Conservation (phyloP, 352 stramenopile species). For the Globisporangium middletonii region DNA sequence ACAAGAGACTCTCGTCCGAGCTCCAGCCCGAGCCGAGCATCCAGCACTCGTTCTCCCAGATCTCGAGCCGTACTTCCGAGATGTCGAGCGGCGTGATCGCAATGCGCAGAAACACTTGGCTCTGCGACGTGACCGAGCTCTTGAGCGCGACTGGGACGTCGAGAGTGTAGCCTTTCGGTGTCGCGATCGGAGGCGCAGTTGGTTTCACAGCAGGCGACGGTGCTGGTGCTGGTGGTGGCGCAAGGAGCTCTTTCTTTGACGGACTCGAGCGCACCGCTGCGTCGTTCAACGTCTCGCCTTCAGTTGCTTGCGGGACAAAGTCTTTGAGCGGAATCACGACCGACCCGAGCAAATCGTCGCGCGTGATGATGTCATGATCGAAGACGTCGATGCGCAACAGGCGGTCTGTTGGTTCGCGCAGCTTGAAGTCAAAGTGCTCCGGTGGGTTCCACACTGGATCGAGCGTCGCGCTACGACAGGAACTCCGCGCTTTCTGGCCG, state of each 20-base stretch:
- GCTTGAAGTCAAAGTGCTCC: constrained; percentile 31
- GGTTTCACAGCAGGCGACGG: too few relatives aligned
- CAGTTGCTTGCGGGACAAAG: constrained; percentile 6
- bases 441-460: constrained; percentile 24
- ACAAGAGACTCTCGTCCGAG: constrained; percentile 8
- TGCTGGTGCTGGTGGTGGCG: not conserved
- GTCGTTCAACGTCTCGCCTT: not conserved
- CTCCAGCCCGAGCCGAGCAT: constrained; percentile 20
- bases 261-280: not conserved
- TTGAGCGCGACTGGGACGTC: constrained; percentile 11
- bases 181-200: not conserved
- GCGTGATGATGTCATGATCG: constrained; percentile 22
- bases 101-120: constrained; percentile 19
- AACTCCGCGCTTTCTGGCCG: constrained; percentile 18
- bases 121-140: constrained; percentile 6
- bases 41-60: constrained; percentile 39
- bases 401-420: constrained; percentile 12
- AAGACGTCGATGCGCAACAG: constrained; percentile 21
- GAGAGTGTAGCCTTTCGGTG: constrained; percentile 13
- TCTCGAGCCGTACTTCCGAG: constrained; percentile 17
- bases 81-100: constrained; percentile 14
- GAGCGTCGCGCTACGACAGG: constrained; percentile 16
- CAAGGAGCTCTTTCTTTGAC: not conserved
- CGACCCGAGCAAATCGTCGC: constrained; percentile 21
- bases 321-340: constrained; percentile 19